These are phyloP conservation scores for Parathielavia appendiculata DNA, from an alignment of 495 filamentous ascomycete species.

Conservation along the genomic window DNA sequence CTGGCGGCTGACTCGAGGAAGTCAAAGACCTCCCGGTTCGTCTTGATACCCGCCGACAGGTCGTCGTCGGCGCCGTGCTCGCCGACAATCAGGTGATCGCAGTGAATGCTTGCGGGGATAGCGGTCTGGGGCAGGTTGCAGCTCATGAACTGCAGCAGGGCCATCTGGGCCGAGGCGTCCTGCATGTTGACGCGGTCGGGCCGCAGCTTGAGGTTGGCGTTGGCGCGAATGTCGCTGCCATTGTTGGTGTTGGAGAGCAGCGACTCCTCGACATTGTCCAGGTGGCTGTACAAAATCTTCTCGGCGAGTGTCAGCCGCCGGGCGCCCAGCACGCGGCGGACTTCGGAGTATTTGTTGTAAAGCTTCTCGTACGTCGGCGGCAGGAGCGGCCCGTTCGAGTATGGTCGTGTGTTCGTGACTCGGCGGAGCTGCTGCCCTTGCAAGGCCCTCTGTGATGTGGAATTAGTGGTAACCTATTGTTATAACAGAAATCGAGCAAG, in stretches of 20 bases:
- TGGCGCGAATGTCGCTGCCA: conserved; percentile 74
- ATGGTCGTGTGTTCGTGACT: conserved; percentile 19
- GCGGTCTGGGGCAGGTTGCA: conserved; percentile 85
- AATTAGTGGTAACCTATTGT: neutral
- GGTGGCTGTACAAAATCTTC: conserved; percentile 96
- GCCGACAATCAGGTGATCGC: conserved; percentile 98
- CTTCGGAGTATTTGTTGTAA: conserved; percentile 47
- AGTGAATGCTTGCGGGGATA: conserved; percentile 97
- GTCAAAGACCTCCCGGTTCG: conserved; percentile 96
- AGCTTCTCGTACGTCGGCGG: conserved; percentile 45
- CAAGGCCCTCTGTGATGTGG: conserved; percentile 24
- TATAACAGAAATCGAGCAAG: neutral
- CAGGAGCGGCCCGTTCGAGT: conserved; percentile 30
- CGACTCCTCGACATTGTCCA: conserved; percentile 80
- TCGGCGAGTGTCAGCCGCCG: conserved; percentile 82
- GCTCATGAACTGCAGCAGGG: conserved; percentile 96
- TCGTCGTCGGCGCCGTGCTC: conserved; percentile 84
- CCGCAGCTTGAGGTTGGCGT: conserved; percentile 93
- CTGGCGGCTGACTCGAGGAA: conserved; percentile 91
- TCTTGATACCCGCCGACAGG: conserved; percentile 77
- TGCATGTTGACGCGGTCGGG: conserved; percentile 98
- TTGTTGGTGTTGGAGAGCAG: conserved; percentile 73
- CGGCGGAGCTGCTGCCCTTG: conserved; percentile 25
- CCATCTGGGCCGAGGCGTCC: conserved; percentile 98
- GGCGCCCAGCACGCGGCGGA: conserved; percentile 65